Evolutionary conservation across 1,139 yeast genomes (phyloP).

Genomic region (Pneumocystis wakefieldiae): DNA sequence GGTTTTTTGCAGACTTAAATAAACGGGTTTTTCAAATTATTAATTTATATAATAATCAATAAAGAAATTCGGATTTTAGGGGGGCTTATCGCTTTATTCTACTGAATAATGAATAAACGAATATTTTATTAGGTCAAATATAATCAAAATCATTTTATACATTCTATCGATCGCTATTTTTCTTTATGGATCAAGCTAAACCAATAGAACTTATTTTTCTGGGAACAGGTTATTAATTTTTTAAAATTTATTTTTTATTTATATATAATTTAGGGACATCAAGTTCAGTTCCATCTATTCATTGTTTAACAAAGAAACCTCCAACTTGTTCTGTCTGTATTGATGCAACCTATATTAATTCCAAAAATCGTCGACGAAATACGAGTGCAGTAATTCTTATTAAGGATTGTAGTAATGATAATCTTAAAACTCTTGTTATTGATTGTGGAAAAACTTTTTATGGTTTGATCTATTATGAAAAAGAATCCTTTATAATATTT

Average conservation of each 20-base stretch:
- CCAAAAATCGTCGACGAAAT: conserved; percentile 11
- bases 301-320: conserved; percentile 9
- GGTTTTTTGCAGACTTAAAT: too few species aligned
- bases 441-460: conserved; percentile 13
- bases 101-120: too few species aligned
- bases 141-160: not conserved
- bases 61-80: too few species aligned
- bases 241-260: not conserved
- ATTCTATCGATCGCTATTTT: not conserved
- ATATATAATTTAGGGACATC: conserved; percentile 4
- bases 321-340: conserved; percentile 11
- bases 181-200: not conserved
- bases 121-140: too few species aligned
- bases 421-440: conserved; percentile 8
- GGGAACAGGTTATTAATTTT: conserved; percentile 7
- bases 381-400: conserved; percentile 8
- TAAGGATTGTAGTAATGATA: not conserved
- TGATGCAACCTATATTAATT: conserved; percentile 8
- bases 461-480: not conserved
- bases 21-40: too few species aligned
- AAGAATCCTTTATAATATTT: not conserved
- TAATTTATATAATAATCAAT: too few species aligned
- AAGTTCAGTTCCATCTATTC: conserved; percentile 8
- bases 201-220: conserved; percentile 6
- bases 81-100: too few species aligned